Evolutionary conservation across 148 eudicot genomes (phyloP).

Genomic region (Vaccinium vitisidaea): DNA sequence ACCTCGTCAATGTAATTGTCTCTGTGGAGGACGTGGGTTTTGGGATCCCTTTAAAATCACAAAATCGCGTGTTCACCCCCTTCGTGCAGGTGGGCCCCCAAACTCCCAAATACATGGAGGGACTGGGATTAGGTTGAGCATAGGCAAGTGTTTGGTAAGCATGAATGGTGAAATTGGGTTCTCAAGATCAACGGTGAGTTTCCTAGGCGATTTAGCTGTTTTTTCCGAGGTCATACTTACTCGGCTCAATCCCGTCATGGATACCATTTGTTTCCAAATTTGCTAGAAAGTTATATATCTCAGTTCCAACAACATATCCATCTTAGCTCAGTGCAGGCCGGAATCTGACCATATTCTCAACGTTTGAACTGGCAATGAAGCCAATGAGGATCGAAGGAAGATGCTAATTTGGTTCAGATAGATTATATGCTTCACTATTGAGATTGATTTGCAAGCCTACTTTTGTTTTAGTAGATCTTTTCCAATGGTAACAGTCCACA

Average conservation of each 20-base stretch:
- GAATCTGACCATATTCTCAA: background rate
- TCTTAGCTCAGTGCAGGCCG: too few relatives aligned
- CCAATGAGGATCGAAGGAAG: background rate
- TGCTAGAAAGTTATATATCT: too few relatives aligned
- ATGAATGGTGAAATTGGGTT: constrained; percentile 88
- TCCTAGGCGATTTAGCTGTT: too few relatives aligned
- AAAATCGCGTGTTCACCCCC: constrained; percentile 77
- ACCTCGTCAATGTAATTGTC: constrained; percentile 56
- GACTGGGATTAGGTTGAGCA: constrained; percentile 37
- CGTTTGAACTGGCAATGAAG: background rate
- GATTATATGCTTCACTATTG: background rate
- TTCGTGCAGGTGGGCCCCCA: constrained; percentile 91
- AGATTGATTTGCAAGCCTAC: too few relatives aligned
- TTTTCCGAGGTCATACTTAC: too few relatives aligned
- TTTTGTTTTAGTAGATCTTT: too few relatives aligned
- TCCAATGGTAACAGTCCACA: background rate
- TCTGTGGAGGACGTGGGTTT: constrained; percentile 91
- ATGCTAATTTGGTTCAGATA: background rate
- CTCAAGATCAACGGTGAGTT: constrained; percentile 26
- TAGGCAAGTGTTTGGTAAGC: constrained; percentile 82
- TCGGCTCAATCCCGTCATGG: too few relatives aligned
- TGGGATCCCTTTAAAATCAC: constrained; percentile 83
- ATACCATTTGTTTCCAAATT: too few relatives aligned
- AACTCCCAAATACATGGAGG: constrained; percentile 72
- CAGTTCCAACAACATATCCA: too few relatives aligned